Conservation (phyloP, 2,329 filamentous ascomycete species). For the Botrytis deweyae region DNA sequence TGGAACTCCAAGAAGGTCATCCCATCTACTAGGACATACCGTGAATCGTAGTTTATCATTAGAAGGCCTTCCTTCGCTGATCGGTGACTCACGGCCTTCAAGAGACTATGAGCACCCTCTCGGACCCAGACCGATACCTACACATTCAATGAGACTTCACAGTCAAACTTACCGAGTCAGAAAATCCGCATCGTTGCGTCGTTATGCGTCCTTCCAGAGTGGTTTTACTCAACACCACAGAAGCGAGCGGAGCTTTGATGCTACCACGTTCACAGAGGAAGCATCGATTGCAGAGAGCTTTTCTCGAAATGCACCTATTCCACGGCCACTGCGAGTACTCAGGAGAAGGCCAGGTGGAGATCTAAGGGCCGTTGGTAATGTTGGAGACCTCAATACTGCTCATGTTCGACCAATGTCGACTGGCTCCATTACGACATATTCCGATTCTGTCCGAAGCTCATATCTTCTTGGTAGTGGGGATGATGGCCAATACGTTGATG, state of each 20-base stretch:
- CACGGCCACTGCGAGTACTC: slow-evolving; percentile 60
- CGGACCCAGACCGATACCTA: slow-evolving; percentile 29
- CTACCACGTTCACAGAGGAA: slow-evolving; percentile 54
- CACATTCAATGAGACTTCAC: slow-evolving; percentile 27
- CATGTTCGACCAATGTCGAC: slow-evolving; percentile 54
- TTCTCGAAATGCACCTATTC: slow-evolving; percentile 47
- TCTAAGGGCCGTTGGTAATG: slow-evolving; percentile 65
- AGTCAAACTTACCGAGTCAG: slow-evolving; percentile 45
- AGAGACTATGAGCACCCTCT: slow-evolving; percentile 31
- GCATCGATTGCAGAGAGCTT: slow-evolving; percentile 47
- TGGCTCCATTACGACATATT: slow-evolving; percentile 59
- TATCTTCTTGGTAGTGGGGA: slow-evolving; percentile 45
- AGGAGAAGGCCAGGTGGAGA: slow-evolving; percentile 74
- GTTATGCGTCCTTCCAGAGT: slow-evolving; percentile 62
- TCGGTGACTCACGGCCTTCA: slow-evolving; percentile 31
- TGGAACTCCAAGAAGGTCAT: slow-evolving; percentile 55
- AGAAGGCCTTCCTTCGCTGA: slow-evolving; percentile 36
- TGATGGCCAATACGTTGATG: slow-evolving; percentile 47
- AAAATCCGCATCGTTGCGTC: slow-evolving; percentile 52
- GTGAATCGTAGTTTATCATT: slow-evolving; percentile 40
- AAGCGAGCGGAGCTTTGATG: slow-evolving; percentile 60
- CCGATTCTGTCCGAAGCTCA: slow-evolving; percentile 60
- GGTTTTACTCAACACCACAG: slow-evolving; percentile 48
- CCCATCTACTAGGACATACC: slow-evolving; percentile 49
- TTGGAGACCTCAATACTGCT: slow-evolving; percentile 57